phyloP scores from a whole-genome alignment of 2,329 filamentous ascomycete genomes.

The Monascus ruber region DNA sequence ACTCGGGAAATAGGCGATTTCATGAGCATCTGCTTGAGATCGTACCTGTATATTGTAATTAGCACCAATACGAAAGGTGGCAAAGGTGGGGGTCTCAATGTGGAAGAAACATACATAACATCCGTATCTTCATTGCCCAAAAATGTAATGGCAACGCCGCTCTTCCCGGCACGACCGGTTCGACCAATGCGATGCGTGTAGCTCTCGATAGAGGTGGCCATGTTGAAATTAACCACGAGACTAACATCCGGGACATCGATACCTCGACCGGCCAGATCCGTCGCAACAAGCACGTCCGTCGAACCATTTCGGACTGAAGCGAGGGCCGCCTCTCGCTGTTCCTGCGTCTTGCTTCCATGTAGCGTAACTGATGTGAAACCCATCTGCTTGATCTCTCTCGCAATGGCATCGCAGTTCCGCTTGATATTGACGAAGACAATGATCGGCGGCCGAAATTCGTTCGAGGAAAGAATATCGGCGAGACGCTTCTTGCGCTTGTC shows the following conservation, averaged over 20 bases:
- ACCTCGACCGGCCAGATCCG: constrained; percentile 90
- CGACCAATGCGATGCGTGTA: constrained; percentile 96
- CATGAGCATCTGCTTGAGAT: constrained; percentile 87
- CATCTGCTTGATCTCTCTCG: constrained; percentile 86
- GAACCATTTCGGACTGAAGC: constrained; percentile 68
- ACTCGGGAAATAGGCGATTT: constrained; percentile 83
- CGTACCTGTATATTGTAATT: constrained; percentile 40
- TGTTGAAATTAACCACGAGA: constrained; percentile 97
- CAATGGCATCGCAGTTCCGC: constrained; percentile 92
- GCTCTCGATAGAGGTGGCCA: constrained; percentile 82
- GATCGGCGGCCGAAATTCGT: constrained; percentile 76
- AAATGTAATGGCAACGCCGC: constrained; percentile 92
- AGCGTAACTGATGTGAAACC: constrained; percentile 83
- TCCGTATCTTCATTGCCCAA: constrained; percentile 81
- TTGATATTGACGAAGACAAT: constrained; percentile 99
- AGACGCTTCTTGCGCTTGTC: constrained; percentile 95
- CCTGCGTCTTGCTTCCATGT: constrained; percentile 93
- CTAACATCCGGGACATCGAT: constrained; percentile 93
- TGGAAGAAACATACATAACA: constrained; percentile 51
- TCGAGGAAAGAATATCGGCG: constrained; percentile 72
- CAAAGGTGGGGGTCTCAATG: too few relatives aligned
- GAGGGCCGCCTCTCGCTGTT: constrained; percentile 89
- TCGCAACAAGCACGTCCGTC: constrained; percentile 84
- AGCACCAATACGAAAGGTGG: too few relatives aligned
- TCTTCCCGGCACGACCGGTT: constrained; percentile 95